phyloP scores from a whole-genome alignment of 2,329 filamentous ascomycete genomes.

The Fusarium sp. region DNA sequence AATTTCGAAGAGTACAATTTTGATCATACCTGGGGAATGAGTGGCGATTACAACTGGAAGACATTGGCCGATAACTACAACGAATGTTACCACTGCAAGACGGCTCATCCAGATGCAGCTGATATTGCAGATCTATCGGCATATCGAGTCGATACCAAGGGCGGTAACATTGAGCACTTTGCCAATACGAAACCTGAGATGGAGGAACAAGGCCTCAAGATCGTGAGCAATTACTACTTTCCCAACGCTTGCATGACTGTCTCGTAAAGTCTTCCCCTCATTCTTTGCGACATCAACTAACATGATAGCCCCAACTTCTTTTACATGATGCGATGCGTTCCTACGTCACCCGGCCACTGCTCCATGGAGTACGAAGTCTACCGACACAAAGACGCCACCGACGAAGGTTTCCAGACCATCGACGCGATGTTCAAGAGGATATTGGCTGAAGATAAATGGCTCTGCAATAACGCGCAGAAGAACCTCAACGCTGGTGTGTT shows the following conservation, averaged over 20 bases:
- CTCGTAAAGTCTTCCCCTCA: background rate
- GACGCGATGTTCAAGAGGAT: constrained; percentile 14
- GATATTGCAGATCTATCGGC: constrained; percentile 1
- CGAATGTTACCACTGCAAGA: constrained; percentile 33
- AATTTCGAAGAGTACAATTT: constrained; percentile 65
- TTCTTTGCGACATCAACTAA: constrained; percentile 54
- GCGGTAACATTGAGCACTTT: constrained; percentile 32
- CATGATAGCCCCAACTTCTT: constrained; percentile 45
- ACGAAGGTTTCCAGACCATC: background rate
- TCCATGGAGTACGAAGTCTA: constrained; percentile 29
- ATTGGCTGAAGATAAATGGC: constrained; percentile 16
- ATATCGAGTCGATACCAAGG: constrained; percentile 19
- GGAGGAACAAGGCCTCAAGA: constrained; percentile 13
- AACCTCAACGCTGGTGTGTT: background rate
- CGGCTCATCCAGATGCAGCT: constrained; percentile 10
- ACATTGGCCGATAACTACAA: constrained; percentile 54
- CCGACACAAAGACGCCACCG: constrained; percentile 14
- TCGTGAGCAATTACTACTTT: constrained; percentile 36
- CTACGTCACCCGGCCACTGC: background rate
- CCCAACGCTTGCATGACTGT: constrained; percentile 34
- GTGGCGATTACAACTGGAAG: constrained; percentile 69
- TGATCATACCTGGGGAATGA: constrained; percentile 66
- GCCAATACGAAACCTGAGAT: constrained; percentile 10
- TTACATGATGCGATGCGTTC: constrained; percentile 14
- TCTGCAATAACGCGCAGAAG: constrained; percentile 9